Evolutionary conservation across 352 stramenopile species (phyloP), one percentile per base, ranked within the genome.

Genomic region (Globisporangium megalacanthum): DNA sequence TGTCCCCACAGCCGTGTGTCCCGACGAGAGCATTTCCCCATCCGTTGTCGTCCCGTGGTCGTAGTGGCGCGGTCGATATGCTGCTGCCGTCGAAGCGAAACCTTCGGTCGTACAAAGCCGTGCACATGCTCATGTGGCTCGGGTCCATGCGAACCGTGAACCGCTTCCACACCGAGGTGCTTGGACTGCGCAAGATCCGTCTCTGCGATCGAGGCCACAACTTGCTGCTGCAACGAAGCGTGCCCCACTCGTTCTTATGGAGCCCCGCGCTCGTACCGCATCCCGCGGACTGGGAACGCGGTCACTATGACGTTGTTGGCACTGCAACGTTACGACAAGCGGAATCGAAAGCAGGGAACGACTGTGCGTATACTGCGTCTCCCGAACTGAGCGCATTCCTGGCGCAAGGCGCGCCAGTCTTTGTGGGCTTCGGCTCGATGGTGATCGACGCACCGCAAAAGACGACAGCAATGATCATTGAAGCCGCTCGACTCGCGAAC

Each of bases 341-440:
- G 4, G 53, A 52, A 11, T 36, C 8, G 11, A 39, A 46, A 15
- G 15, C 13, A 2, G 25, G 3, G 14, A 9, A 17, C 0, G 14
- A 36, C 3, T 78, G 67, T 3, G 66, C 64, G 6, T 90, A 88
- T 52, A 73, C 62, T n/a, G 70, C 83, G 14, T 62, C 77, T 17
- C 65, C 68, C 3, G 74, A 89, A 10, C 72, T 94, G 0, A 66
- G 72, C 14, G 73, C 66, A 0, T 96, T 96, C 56, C 64, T 95
- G n/a, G 78, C 59, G 9, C 69, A 86, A 46, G 68, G 52, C 2
- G 78, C 79, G 1, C 92, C 93, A 6, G 90, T 98, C 61, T 98
- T 97, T 52, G 83, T 98, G 41, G 94, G 94, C 0, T 98, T 98
- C 62, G 94, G 94, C 9, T 93, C 73, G 7, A 98, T 98, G 92